phyloP scores from a whole-genome alignment of 2,329 filamentous ascomycete species.

The Canariomyces notabilis region DNA sequence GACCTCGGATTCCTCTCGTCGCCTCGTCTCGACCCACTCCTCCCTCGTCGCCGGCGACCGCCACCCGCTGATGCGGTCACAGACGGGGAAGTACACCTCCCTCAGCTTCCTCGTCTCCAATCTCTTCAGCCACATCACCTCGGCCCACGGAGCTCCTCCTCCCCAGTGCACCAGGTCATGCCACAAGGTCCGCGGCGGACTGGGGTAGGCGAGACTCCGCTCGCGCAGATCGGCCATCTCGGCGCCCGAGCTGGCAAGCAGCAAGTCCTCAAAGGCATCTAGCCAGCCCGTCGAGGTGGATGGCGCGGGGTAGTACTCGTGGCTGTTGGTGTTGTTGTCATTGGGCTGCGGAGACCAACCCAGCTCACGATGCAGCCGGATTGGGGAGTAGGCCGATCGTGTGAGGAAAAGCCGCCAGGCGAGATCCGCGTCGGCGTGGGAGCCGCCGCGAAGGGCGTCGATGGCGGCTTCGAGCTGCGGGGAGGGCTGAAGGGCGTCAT shows the following conservation, averaged over 20 bases:
- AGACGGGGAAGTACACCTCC: constrained; percentile 17
- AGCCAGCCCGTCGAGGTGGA: constrained; percentile 37
- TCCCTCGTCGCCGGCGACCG: constrained; percentile 14
- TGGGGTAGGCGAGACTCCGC: too few species aligned
- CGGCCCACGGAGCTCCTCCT: too few species aligned
- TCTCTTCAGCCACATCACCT: constrained; percentile 22
- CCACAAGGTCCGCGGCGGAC: too few species aligned
- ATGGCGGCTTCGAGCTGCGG: constrained; percentile 6
- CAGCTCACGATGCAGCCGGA: constrained; percentile 40
- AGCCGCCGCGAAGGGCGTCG: constrained; percentile 1
- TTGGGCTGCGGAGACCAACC: constrained; percentile 34
- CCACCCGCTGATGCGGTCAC: constrained; percentile 6
- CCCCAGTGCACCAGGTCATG: too few species aligned
- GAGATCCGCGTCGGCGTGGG: neutral
- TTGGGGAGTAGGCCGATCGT: constrained; percentile 41
- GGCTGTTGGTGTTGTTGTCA: too few species aligned
- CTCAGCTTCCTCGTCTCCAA: constrained; percentile 6
- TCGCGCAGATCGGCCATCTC: constrained; percentile 36
- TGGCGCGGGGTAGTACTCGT: too few species aligned
- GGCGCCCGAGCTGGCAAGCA: constrained; percentile 41
- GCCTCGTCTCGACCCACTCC: constrained; percentile 17
- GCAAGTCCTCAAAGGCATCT: constrained; percentile 55
- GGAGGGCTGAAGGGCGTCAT: neutral
- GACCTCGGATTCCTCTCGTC: constrained; percentile 1
- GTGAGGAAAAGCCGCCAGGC: constrained; percentile 29